Conservation (phyloP, 805 yeast genomes). For the Candida pseudoglaebosa region DNA sequence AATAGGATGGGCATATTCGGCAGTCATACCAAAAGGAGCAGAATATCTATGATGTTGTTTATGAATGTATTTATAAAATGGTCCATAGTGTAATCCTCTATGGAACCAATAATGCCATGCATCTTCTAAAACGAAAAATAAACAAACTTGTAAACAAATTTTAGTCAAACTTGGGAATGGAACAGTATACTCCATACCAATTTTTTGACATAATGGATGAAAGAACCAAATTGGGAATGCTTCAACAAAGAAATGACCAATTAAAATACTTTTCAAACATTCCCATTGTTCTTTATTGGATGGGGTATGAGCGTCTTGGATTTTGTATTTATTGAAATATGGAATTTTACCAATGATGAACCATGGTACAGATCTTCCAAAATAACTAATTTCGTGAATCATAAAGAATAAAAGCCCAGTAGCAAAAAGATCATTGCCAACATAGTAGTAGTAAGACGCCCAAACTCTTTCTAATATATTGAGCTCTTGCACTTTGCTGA, state of each 20-base stretch:
- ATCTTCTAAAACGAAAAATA: conserved; percentile 53
- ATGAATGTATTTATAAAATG: conserved; percentile 54
- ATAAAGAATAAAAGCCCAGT: conserved; percentile 54
- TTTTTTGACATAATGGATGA: conserved; percentile 50
- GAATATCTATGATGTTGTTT: conserved; percentile 60
- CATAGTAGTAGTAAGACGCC: conserved; percentile 54
- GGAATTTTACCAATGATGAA: conserved; percentile 50
- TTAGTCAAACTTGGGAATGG: conserved; percentile 48
- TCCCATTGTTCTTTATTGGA: conserved; percentile 59
- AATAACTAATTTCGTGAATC: conserved; percentile 55
- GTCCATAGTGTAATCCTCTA: conserved; percentile 52
- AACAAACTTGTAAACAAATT: conserved; percentile 42
- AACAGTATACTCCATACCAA: conserved; percentile 47
- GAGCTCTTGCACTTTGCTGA: conserved; percentile 23
- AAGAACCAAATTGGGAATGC: conserved; percentile 61
- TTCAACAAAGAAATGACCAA: conserved; percentile 54
- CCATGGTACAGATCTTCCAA: conserved; percentile 60
- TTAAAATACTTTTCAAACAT: conserved; percentile 53
- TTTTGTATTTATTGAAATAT: conserved; percentile 49
- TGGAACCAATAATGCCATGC: conserved; percentile 62
- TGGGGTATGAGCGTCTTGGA: conserved; percentile 51
- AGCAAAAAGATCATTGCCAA: conserved; percentile 52
- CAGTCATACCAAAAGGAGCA: conserved; percentile 60
- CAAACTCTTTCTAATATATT: conserved; percentile 44
- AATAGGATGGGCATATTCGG: conserved; percentile 59